Base-by-base conservation (phyloP, 2,329 filamentous ascomycete species). In the Scolecobasidium constrictum region DNA sequence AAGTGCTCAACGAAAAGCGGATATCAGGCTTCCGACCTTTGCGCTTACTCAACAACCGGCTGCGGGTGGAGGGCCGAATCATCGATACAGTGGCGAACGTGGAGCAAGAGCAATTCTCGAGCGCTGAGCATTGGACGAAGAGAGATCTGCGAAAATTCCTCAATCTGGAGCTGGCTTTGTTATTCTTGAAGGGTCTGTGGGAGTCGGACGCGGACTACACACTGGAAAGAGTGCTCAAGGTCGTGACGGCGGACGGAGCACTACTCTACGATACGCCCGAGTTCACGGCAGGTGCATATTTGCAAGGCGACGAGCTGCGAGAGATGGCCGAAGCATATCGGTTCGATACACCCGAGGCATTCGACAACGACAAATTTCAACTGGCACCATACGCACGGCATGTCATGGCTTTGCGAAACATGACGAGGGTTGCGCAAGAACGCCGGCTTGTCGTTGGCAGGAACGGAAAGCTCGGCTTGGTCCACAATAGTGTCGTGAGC, bases 261-360 rank as follows among this genome's bases (percentile, higher is more conserved):
- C 11, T 42, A 13, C 19, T 42, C 5, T 36, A 37, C 34, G 40
- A 42, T 20, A 42, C 40, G 3, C 40, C 40, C 17, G 40, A 42
- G 17, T 42, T 37, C 19, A 35, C 40, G 5, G 23, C 35, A 36
- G 34, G 34, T 33, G 40, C 34, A 5, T 42, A 42, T 19, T 33
- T 42, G 18, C 34, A 22, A 4, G 34, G 36, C 9, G 22, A 5
- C 20, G 40, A 42, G 33, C 20, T 42, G 13, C 23, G 18, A 19
- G 40, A 42, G 9, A 26, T 42, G 17, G 5, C 40, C 3, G 13
- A 16, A 9, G 40, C 40, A 19, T 42, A 42, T 22, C 18, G 18
- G 12, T 36, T 42, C 21, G 16, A 42, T n/a, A 13, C 31, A 4
- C 33, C 40, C 3, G 19, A 42, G 12, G 4, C 15, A 11, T 31